These are phyloP conservation scores for Staphylotrichum tortipilum DNA, from an alignment of 495 filamentous ascomycete species.

Conservation along the genomic window DNA sequence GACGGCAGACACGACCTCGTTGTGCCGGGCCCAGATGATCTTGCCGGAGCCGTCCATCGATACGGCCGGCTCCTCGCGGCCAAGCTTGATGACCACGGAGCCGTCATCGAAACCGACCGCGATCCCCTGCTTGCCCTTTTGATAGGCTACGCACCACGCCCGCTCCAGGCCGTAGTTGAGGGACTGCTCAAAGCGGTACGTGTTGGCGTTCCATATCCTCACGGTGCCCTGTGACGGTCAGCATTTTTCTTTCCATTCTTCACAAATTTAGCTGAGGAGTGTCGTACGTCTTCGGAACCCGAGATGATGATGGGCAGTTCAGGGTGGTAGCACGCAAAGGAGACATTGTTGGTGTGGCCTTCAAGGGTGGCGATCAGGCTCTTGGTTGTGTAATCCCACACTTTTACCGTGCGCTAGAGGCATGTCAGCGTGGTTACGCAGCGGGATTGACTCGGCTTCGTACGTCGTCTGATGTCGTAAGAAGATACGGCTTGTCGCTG, in stretches of 20 bases:
- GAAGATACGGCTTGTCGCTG: slow-evolving; percentile 91
- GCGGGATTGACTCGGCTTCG: not conserved
- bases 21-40: slow-evolving; percentile 89
- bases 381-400: slow-evolving; percentile 99
- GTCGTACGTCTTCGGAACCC: slow-evolving; percentile 75
- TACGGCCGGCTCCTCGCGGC: slow-evolving; percentile 91
- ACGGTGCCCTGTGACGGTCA: slow-evolving; percentile 57
- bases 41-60: slow-evolving; percentile 96
- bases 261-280: rapidly evolving
- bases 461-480: slow-evolving; percentile 87
- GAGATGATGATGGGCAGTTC: slow-evolving; percentile 96
- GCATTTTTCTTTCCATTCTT: too few relatives aligned
- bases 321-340: slow-evolving; percentile 95
- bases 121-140: slow-evolving; percentile 85
- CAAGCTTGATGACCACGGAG: slow-evolving; percentile 95
- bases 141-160: slow-evolving; percentile 95
- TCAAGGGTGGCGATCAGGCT: slow-evolving; percentile 93
- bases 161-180: slow-evolving; percentile 91
- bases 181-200: slow-evolving; percentile 90
- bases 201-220: slow-evolving; percentile 98
- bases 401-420: slow-evolving; percentile 66
- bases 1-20: slow-evolving; percentile 84
- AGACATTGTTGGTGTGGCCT: slow-evolving; percentile 98
- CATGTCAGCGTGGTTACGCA: slow-evolving; percentile 1
- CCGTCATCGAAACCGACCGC: slow-evolving; percentile 97